phyloP scores from a whole-genome alignment of 345 rosid genomes.

The Salix koriyanagi region DNA sequence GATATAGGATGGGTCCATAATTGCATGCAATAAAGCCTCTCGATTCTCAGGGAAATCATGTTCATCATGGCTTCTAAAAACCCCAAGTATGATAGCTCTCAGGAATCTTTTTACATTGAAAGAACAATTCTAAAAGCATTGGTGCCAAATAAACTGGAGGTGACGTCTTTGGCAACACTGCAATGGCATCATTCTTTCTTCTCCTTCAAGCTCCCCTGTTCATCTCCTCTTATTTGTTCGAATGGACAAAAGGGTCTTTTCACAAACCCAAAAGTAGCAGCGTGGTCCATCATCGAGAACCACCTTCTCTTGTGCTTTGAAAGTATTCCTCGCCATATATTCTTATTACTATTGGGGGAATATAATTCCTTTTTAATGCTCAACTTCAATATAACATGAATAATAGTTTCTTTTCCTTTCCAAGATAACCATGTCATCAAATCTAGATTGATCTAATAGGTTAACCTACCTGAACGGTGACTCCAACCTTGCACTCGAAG shows the following conservation, averaged over 20 bases:
- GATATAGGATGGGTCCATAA: too few species aligned
- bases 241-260: slow-evolving; percentile 3
- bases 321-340: background rate
- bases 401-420: too few species aligned
- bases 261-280: background rate
- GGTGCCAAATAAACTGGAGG: slow-evolving; percentile 19
- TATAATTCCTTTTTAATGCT: background rate
- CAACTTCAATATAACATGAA: too few species aligned
- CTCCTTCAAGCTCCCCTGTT: background rate
- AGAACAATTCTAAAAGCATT: slow-evolving; percentile 11
- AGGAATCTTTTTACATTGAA: slow-evolving; percentile 4
- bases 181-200: background rate
- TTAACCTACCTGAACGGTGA: too few species aligned
- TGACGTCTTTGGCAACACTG: background rate
- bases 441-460: too few species aligned
- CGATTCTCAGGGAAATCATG: too few species aligned
- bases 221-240: background rate
- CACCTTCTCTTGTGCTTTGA: background rate
- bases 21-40: too few species aligned
- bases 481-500: too few species aligned
- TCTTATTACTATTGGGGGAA: background rate
- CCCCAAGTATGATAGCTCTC: background rate
- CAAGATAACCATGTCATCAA: too few species aligned
- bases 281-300: background rate
- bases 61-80: background rate